phyloP scores from a whole-genome alignment of 2,329 filamentous ascomycete species.

The Botrytis hyacinthi region DNA sequence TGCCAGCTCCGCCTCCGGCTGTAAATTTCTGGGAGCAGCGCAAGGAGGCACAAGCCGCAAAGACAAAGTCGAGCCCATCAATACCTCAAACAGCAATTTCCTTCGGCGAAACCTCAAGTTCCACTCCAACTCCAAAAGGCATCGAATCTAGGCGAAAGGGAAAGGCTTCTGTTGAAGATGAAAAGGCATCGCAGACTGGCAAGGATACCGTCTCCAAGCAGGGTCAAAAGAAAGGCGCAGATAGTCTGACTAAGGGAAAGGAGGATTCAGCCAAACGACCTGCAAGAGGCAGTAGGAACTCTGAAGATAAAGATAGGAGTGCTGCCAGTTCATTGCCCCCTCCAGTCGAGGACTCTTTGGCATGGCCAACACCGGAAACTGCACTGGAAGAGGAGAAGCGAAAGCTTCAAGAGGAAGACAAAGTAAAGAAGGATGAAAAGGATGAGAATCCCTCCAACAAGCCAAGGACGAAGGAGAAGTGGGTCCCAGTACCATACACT shows the following conservation, averaged over 20 bases:
- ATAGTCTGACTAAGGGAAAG: constrained; percentile 37
- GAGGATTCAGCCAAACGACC: constrained; percentile 37
- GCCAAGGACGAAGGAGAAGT: constrained; percentile 71
- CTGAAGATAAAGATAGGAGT: constrained; percentile 39
- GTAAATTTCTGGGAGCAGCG: constrained; percentile 90
- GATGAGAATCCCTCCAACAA: constrained; percentile 55
- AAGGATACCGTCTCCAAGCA: constrained; percentile 40
- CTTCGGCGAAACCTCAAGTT: constrained; percentile 20
- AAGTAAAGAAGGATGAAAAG: constrained; percentile 62
- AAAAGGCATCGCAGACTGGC: constrained; percentile 33
- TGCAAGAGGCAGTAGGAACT: constrained; percentile 34
- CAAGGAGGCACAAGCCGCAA: constrained; percentile 60
- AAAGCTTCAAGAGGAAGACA: constrained; percentile 66
- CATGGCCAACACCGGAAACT: constrained; percentile 88
- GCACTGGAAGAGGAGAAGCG: constrained; percentile 74
- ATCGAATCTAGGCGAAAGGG: constrained; percentile 43
- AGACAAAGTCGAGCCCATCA: constrained; percentile 41
- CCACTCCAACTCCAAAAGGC: constrained; percentile 34
- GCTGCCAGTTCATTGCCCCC: constrained; percentile 49
- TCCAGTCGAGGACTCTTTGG: constrained; percentile 70
- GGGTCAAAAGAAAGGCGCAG: constrained; percentile 43
- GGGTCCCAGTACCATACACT: constrained; percentile 79
- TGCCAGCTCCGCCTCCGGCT: constrained; percentile 75
- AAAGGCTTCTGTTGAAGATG: constrained; percentile 43
- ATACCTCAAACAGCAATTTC: constrained; percentile 23